Conservation (phyloP, 345 rosid genomes). For the Eucalyptus marginata region DNA sequence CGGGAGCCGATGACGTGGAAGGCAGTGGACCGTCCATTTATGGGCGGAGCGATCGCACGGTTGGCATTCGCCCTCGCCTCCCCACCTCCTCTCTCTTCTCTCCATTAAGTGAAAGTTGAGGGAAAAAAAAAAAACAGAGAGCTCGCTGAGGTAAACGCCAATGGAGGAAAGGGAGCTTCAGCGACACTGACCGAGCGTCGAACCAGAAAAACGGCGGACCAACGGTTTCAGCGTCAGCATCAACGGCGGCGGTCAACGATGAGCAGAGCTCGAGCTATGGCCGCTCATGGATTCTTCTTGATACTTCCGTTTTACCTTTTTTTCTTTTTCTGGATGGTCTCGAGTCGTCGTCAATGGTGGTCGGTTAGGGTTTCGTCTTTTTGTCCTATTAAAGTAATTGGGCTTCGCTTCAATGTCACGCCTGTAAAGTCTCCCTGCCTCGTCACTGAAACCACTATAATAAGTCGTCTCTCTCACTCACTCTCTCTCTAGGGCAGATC, state of each 20-base stretch:
- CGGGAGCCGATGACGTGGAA: not conserved
- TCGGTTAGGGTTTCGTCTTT: slow-evolving; percentile 8
- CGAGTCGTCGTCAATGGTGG: slow-evolving; percentile 27
- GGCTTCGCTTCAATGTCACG: slow-evolving; percentile 36
- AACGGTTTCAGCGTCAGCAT: not conserved
- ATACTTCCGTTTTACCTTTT: not conserved
- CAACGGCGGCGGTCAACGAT: not conserved
- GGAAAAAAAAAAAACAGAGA: too few relatives aligned
- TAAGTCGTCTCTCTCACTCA: not conserved
- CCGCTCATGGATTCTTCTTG: not conserved
- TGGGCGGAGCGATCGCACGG: not conserved
- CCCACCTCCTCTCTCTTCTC: not conserved
- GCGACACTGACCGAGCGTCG: not conserved
- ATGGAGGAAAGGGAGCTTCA: not conserved
- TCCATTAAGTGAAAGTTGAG: not conserved
- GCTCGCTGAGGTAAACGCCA: not conserved
- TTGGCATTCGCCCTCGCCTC: not conserved
- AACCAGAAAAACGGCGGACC: not conserved
- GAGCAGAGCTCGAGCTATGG: not conserved
- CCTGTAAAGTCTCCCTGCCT: slow-evolving; percentile 31
- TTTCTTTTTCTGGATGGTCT: not conserved
- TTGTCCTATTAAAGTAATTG: not conserved
- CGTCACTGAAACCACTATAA: not conserved
- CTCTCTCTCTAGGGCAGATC: not conserved
- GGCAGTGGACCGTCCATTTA: not conserved